Conservation (phyloP, 768 basidiomycete species). For the Strobilomyces dryophilus region DNA sequence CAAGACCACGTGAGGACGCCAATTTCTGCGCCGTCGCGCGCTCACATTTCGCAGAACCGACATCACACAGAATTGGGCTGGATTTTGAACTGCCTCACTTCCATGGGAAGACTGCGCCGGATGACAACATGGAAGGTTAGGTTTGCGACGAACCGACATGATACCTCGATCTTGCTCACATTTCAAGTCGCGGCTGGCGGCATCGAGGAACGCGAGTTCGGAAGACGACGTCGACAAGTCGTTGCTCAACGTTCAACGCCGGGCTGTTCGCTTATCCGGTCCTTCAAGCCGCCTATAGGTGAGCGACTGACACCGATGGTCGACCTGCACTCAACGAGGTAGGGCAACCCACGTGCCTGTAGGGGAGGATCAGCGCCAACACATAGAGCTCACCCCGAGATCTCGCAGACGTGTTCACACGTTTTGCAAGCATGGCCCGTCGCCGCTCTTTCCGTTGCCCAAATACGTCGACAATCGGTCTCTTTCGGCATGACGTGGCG, state of each 20-base stretch:
- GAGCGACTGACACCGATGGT: conserved; percentile 11
- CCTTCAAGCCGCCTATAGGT: conserved; percentile 67
- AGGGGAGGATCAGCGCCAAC: conserved; percentile 94
- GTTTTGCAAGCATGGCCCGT: conserved; percentile 38
- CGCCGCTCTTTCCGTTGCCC: conserved; percentile 67
- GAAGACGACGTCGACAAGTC: conserved; percentile 81
- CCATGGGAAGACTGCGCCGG: too few relatives aligned
- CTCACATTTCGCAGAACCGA: too few relatives aligned
- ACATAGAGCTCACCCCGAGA: conserved; percentile 87
- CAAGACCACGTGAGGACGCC: too few relatives aligned
- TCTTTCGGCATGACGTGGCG: neutral
- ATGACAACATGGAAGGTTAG: too few relatives aligned
- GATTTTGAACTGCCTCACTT: too few relatives aligned
- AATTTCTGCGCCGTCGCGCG: too few relatives aligned
- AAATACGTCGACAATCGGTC: conserved; percentile 68
- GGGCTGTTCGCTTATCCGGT: conserved; percentile 93
- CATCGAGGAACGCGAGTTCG: conserved; percentile 66
- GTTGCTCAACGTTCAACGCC: conserved; percentile 77
- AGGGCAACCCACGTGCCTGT: conserved; percentile 94
- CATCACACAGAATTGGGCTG: too few relatives aligned
- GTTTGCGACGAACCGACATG: conserved; percentile 4
- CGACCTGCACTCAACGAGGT: neutral
- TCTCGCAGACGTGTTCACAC: conserved; percentile 75
- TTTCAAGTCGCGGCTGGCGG: conserved; percentile 66
- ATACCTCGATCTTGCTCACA: neutral